These are phyloP conservation scores for Coemansia sp. DNA, from an alignment of 192 early-diverging fungal genomes.

Conservation along the genomic window DNA sequence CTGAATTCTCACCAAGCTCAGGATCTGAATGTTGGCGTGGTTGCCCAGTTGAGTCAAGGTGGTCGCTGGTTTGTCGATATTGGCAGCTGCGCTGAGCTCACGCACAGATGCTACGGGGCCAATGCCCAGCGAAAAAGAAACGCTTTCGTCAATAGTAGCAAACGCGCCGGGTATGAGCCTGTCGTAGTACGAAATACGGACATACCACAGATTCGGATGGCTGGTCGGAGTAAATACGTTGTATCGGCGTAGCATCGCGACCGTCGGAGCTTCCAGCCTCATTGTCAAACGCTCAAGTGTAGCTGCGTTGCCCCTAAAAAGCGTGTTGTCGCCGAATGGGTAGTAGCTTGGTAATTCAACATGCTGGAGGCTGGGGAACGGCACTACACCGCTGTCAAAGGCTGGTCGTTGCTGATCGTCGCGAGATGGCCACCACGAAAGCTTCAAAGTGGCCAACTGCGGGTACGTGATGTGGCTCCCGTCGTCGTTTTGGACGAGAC, in stretches of 20 bases:
- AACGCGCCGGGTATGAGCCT: background rate
- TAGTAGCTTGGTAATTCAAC: background rate
- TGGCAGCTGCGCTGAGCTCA: background rate
- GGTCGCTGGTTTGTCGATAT: too few relatives aligned
- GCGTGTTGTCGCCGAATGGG: slow-evolving; percentile 12
- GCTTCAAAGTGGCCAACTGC: background rate
- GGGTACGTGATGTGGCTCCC: background rate
- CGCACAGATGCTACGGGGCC: background rate
- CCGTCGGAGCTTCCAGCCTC: background rate
- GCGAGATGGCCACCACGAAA: background rate
- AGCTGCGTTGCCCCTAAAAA: background rate
- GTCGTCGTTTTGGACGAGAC: too few relatives aligned
- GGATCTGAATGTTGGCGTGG: background rate
- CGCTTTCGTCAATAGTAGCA: background rate
- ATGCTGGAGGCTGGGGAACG: background rate
- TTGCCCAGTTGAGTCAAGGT: background rate
- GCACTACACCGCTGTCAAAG: background rate
- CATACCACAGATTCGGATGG: background rate
- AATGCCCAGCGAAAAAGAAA: background rate
- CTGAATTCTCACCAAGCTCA: background rate
- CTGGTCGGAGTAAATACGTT: background rate
- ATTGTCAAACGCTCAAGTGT: background rate
- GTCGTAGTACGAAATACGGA: background rate
- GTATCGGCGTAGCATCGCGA: background rate
- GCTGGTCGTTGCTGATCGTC: too few relatives aligned